Evolutionary conservation across 2,329 filamentous ascomycete genomes (phyloP).

Genomic region (Aspergillus ruber): DNA sequence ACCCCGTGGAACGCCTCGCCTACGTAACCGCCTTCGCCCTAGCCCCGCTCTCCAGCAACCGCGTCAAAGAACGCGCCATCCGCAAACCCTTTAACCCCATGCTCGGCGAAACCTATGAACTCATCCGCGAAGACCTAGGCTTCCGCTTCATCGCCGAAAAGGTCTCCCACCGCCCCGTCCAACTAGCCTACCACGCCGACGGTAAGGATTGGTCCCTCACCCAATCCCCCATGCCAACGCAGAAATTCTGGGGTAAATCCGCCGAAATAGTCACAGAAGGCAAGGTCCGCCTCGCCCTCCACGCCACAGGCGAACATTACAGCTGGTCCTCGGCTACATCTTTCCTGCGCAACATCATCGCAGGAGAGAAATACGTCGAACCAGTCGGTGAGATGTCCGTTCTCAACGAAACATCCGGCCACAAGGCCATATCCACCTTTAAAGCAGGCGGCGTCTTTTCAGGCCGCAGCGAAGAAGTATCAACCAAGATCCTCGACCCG

Average conservation of each 20-base stretch:
- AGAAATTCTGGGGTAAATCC: conserved; percentile 98
- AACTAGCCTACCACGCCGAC: conserved; percentile 90
- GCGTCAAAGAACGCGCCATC: conserved; percentile 83
- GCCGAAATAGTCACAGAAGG: conserved; percentile 92
- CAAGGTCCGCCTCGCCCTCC: conserved; percentile 69
- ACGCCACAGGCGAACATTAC: conserved; percentile 72
- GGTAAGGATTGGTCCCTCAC: conserved; percentile 76
- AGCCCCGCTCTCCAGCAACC: conserved; percentile 72
- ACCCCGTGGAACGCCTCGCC: conserved; percentile 66
- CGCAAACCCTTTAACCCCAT: conserved; percentile 97
- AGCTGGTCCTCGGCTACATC: conserved; percentile 83
- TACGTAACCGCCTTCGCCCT: conserved; percentile 87
- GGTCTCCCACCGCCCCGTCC: conserved; percentile 84
- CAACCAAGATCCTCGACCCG: conserved; percentile 63
- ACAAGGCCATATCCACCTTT: conserved; percentile 82
- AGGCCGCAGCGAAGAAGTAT: conserved; percentile 83
- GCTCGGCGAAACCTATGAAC: conserved; percentile 90
- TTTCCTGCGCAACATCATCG: conserved; percentile 92
- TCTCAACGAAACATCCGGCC: conserved; percentile 73
- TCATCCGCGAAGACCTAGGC: conserved; percentile 78
- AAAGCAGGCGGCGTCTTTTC: conserved; percentile 96
- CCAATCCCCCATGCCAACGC: conserved; percentile 79
- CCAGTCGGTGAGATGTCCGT: conserved; percentile 87
- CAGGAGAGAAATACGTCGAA: conserved; percentile 96
- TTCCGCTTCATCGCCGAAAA: conserved; percentile 95